Base-by-base conservation (phyloP, 345 rosid genomes). In the Gossypium stocksii region DNA sequence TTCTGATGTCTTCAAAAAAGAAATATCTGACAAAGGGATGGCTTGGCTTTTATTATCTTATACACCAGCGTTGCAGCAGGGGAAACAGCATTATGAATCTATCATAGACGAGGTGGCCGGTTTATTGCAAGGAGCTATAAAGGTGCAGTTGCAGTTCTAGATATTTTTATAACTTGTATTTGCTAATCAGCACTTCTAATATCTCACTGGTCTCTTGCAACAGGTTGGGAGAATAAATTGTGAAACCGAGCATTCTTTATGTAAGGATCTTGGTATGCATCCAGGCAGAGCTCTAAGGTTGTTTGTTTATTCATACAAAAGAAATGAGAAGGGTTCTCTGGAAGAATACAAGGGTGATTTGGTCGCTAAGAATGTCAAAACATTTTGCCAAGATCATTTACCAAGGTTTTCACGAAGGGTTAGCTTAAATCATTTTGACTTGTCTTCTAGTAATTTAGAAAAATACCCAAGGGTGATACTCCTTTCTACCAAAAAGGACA, bases 221-320 rank as follows among this genome's bases (percentile, higher is more conserved):
- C 77, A 95, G 98, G 93, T 86, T 43, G 98, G 99, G 51, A 83
- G 90, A 41, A 54, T 93, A 72, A 89, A 91, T 70, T 95, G 99
- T 74, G 97, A 86, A 79, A 83, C 85, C 2, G 94, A 95, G 79
- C 78, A 74, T 1, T 88, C 91, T 70, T 82, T 90, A 22, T 95
- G 98, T 79, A 90, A 80, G 77, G 89, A 93, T 77, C 86, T 91
- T 13, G 87, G 86, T 57, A 71, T 87, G 49, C 76, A 62, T 71
- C 94, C 91, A 54, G 83, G 77, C 22, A 86, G 76, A 56, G 82
- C 79, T 20, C 97, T 93, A 8, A 87, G 88, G 81, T 23, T 93
- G 75, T 93, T 90, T 82, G 85, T 86, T 58, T 87, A 90, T 79
- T 86, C 92, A 9, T 88, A 82, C 81, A 85, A 82, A 80, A 59